Conservation (phyloP, 768 basidiomycete species). For the Holtermanniella nyarrowii region DNA sequence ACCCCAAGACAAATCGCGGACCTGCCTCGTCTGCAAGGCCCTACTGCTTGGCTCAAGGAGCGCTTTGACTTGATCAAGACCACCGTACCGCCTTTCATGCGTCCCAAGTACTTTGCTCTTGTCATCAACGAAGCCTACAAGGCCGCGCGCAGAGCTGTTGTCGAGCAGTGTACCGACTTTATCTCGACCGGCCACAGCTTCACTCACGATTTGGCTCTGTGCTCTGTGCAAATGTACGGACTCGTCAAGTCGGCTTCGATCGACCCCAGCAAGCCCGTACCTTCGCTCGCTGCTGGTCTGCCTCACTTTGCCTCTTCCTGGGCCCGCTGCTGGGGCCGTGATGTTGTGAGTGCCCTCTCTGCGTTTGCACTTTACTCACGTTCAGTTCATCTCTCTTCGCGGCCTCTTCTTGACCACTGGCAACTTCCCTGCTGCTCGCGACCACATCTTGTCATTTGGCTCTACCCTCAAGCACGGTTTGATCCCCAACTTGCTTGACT, state of each 20-base stretch:
- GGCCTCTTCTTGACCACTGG: constrained; percentile 92
- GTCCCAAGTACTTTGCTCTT: constrained; percentile 93
- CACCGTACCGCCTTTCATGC: constrained; percentile 69
- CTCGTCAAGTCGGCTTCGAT: constrained; percentile 82
- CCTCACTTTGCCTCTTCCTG: constrained; percentile 88
- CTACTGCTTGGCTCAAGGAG: constrained; percentile 74
- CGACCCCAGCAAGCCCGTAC: constrained; percentile 51
- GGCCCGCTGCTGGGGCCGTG: constrained; percentile 94
- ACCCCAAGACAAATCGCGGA: constrained; percentile 43
- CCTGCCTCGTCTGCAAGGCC: constrained; percentile 59
- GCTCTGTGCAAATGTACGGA: constrained; percentile 66
- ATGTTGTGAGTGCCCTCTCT: constrained; percentile 40
- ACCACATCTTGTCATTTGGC: constrained; percentile 85
- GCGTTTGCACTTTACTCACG: constrained; percentile 47
- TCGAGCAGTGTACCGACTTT: constrained; percentile 85
- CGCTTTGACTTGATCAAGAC: constrained; percentile 73
- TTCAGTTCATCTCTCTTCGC: constrained; percentile 74
- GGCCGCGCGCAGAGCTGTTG: constrained; percentile 65
- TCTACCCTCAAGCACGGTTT: constrained; percentile 90
- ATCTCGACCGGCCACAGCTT: constrained; percentile 73
- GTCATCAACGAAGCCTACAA: constrained; percentile 86
- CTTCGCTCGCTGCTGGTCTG: constrained; percentile 85
- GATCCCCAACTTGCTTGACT: constrained; percentile 92
- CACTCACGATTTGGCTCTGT: constrained; percentile 79
- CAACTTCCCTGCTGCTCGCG: constrained; percentile 54